Evolutionary conservation across 1,139 yeast genomes (phyloP).

Genomic region (Suhomyces wounanorum): DNA sequence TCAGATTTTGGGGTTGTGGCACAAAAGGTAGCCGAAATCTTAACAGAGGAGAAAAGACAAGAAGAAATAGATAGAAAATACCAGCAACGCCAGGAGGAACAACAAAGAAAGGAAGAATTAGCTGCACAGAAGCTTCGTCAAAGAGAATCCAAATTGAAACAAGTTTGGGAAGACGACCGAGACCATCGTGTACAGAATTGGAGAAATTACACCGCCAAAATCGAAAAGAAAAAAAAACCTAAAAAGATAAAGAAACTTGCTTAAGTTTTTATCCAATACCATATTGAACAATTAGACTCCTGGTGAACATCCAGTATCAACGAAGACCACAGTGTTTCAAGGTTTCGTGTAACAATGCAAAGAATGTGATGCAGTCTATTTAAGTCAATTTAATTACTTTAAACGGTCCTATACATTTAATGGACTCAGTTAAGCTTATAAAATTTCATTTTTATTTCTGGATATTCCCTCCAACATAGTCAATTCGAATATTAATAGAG

Average conservation of each 20-base stretch:
- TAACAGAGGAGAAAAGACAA: constrained; percentile 37
- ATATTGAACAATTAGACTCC: too few relatives aligned
- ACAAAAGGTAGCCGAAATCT: constrained; percentile 35
- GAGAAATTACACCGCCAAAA: constrained; percentile 53
- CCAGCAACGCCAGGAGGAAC: constrained; percentile 31
- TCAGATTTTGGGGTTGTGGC: constrained; percentile 31
- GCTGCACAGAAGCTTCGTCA: constrained; percentile 42
- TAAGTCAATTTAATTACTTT: too few relatives aligned
- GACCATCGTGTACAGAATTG: constrained; percentile 63
- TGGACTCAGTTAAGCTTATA: too few relatives aligned
- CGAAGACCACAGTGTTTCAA: too few relatives aligned
- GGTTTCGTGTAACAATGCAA: too few relatives aligned
- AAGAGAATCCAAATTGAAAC: constrained; percentile 40
- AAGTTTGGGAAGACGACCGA: constrained; percentile 64
- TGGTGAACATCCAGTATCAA: too few relatives aligned
- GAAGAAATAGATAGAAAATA: constrained; percentile 37
- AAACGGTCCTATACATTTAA: too few relatives aligned
- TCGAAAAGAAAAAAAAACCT: constrained; percentile 44
- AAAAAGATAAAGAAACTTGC: constrained; percentile 45
- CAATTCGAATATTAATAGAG: too few relatives aligned
- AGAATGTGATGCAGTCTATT: too few relatives aligned
- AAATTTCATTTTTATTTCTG: too few relatives aligned
- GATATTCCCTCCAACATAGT: too few relatives aligned
- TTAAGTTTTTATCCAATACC: background rate
- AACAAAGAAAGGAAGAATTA: constrained; percentile 24